Conservation (phyloP, 2,329 filamentous ascomycete species). For the Calonectria henricotiae region DNA sequence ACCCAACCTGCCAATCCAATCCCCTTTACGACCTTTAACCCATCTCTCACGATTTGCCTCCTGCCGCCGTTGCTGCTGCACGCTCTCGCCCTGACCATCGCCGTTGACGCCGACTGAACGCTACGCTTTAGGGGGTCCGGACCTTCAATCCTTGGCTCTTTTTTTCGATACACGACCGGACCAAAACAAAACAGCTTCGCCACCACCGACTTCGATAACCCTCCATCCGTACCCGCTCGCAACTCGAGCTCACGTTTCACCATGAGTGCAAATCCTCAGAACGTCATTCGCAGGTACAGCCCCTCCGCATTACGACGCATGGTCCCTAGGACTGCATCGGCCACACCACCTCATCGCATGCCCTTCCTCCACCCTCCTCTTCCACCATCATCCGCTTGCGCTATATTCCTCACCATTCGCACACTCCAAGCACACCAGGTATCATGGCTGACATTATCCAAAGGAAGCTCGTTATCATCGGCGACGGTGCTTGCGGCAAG, state of each 20-base stretch:
- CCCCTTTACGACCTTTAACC: conserved; percentile 24
- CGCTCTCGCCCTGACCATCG: conserved; percentile 13
- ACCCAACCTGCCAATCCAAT: conserved; percentile 15
- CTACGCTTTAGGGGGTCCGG: conserved; percentile 33
- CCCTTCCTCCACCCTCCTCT: conserved; percentile 18
- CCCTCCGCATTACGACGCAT: conserved; percentile 37
- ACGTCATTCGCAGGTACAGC: conserved; percentile 78
- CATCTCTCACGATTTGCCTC: conserved; percentile 28
- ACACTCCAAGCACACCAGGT: conserved; percentile 1
- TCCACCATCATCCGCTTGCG: conserved; percentile 10
- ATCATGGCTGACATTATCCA: conserved; percentile 40
- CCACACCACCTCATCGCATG: conserved; percentile 12
- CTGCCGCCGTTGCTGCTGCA: conserved; percentile 11
- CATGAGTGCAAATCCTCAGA: conserved; percentile 67
- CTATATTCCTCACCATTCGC: conserved; percentile 15
- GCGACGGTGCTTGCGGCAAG: conserved; percentile 98
- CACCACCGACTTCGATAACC: conserved; percentile 29
- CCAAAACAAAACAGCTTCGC: conserved; percentile 31
- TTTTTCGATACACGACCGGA: conserved; percentile 28
- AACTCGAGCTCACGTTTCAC: conserved; percentile 45
- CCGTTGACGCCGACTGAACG: conserved; percentile 32
- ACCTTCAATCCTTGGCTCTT: conserved; percentile 25
- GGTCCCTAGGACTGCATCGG: conserved; percentile 30
- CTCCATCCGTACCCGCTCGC: conserved; percentile 37
- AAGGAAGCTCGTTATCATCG: conserved; percentile 97